These are phyloP conservation scores for Neolentinus lepideus DNA, from an alignment of 1,284 basidiomycete species.

Conservation along the genomic window DNA sequence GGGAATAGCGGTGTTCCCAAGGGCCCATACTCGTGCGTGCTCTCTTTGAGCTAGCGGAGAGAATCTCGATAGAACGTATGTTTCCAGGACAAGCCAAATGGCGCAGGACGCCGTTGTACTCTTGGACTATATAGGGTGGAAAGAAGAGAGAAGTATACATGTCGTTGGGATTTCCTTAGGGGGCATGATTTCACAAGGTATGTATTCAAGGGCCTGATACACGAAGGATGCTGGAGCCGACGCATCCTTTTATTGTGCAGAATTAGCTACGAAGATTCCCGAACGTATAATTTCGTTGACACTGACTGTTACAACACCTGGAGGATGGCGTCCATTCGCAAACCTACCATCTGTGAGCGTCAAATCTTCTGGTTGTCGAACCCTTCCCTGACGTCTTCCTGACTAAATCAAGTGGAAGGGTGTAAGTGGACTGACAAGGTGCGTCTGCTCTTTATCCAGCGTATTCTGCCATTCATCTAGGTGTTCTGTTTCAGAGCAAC, in stretches of 20 bases:
- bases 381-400: neutral
- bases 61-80: no score
- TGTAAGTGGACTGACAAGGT: neutral
- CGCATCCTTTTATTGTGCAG: constrained; percentile 24
- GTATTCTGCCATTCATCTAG: neutral
- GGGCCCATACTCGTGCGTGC: constrained; percentile 55
- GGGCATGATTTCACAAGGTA: constrained; percentile 82
- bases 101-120: constrained; percentile 70
- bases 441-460: neutral
- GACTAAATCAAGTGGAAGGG: neutral
- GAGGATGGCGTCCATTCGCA: constrained; percentile 39
- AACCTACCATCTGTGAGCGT: constrained; percentile 55
- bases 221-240: neutral
- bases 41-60: neutral
- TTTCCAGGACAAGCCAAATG: constrained; percentile 66
- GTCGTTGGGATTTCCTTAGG: constrained; percentile 79
- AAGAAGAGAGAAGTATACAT: constrained; percentile 49
- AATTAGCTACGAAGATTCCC: constrained; percentile 61
- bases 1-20: constrained; percentile 68
- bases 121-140: constrained; percentile 73
- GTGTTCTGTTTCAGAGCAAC: constrained; percentile 23
- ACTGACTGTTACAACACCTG: constrained; percentile 67
- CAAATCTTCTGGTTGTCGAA: no score
- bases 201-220: neutral
- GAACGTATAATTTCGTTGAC: constrained; percentile 60